Conservation (phyloP, 495 filamentous ascomycete genomes). For the Hypomontagnella submonticulosa region DNA sequence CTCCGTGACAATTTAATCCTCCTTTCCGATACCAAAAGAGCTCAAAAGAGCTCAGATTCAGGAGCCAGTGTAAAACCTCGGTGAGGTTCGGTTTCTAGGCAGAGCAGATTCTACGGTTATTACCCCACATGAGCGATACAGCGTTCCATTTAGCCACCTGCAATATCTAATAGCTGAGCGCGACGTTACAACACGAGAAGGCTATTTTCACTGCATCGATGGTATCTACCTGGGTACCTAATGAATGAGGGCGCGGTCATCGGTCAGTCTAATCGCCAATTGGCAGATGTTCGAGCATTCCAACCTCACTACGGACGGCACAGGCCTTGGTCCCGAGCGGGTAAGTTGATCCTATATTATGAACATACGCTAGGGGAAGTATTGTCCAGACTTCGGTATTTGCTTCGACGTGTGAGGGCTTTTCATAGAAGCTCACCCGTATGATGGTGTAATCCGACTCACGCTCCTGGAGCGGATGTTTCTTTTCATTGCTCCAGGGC, state of each 20-base stretch:
- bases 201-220: constrained; percentile 1
- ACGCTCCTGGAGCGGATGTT: background rate
- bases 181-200: background rate
- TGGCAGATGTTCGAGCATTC: constrained; percentile 1
- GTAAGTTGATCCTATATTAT: background rate
- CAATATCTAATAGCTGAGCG: background rate
- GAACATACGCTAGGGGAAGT: background rate
- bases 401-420: background rate
- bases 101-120: background rate
- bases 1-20: no score
- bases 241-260: background rate
- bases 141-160: background rate
- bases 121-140: background rate
- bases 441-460: background rate
- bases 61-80: no score
- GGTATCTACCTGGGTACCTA: background rate
- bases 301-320: background rate
- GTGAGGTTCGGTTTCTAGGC: no score
- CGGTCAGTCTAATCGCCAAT: background rate
- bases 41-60: no score
- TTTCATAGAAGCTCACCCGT: background rate
- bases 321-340: background rate
- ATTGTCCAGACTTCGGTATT: background rate
- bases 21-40: no score
- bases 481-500: background rate